Base-by-base conservation (phyloP, 2,329 filamentous ascomycete genomes). In the Colletotrichum chrysophilum region DNA sequence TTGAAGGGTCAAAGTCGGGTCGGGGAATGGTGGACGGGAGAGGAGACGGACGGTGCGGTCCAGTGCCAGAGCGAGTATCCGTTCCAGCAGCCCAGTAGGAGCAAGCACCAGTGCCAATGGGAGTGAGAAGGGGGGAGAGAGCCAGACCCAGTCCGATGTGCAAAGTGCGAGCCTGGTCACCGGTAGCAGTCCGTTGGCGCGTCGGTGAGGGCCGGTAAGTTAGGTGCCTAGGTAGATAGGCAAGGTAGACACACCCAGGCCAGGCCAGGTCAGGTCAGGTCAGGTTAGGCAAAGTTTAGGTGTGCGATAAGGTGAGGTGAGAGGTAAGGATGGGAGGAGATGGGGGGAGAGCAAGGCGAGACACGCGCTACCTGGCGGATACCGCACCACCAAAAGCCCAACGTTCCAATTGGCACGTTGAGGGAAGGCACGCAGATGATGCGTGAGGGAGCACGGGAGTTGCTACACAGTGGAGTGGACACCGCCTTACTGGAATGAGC, bases 1-100 rank as follows among this genome's bases (percentile, higher is more conserved):
- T 68, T 56, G 70, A 71, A 71, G 62, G 69, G 68, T 66, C 61
- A 66, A 56, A 52, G 48, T 56, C 28, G 21, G 21, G 71, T 66
- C 65, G 70, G 64, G 65, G 56, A 71, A n/a, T 71, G 71, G 60
- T 71, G 60, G 48, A 71, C 71, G 67, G 52, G 30, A 70, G 60
- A 52, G 43, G 43, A 21, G 43, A 52, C 43, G 43, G 43, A 69
- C 68, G 70, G 65, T 67, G 66, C 65, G 66, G 62, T 67, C 16
- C 61, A 26, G 61, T 66, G 70, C 34, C 55, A 58, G 43, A 52
- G 43, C 43, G 43, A 52, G 43, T 7, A 52, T 52, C 43, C 43
- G 43, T 52, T 21, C n/a, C 43, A 52, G 43, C n/a, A 52, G 43
- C 43, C n/a, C 43, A 48, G 43, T 52, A 21, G 43, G n/a, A 52